These are phyloP conservation scores for Cytospora paraplurivora DNA, from an alignment of 2,329 filamentous ascomycete species.

Conservation along the genomic window DNA sequence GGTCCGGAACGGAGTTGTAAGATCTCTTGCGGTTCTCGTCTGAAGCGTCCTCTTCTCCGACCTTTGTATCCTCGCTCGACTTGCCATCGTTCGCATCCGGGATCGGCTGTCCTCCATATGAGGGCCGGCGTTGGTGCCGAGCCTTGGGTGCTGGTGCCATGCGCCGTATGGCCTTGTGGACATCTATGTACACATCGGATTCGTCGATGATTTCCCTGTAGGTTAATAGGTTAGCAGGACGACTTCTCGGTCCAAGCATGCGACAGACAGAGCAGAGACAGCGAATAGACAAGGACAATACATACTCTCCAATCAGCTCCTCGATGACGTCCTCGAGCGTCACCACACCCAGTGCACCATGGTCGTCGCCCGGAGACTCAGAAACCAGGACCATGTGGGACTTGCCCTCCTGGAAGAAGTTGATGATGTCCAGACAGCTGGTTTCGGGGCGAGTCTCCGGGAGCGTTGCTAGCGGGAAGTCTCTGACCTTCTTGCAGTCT, in stretches of 20 bases:
- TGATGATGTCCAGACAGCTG: slow-evolving; percentile 96
- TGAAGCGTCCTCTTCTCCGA: slow-evolving; percentile 34
- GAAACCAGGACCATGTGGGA: slow-evolving; percentile 98
- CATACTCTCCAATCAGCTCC: slow-evolving; percentile 94
- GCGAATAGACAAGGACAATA: slow-evolving; percentile 33
- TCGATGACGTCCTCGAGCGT: slow-evolving; percentile 98
- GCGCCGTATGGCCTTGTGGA: slow-evolving; percentile 95
- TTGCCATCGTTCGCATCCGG: slow-evolving; percentile 33
- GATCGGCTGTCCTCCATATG: slow-evolving; percentile 19
- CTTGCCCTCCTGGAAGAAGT: slow-evolving; percentile 99
- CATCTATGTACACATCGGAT: slow-evolving; percentile 96
- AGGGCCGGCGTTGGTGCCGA: slow-evolving; percentile 51
- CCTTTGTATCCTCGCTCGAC: slow-evolving; percentile 33
- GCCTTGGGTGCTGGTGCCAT: slow-evolving; percentile 81
- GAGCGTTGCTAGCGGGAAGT: slow-evolving; percentile 90
- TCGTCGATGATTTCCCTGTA: slow-evolving; percentile 94
- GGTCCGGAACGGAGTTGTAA: slow-evolving; percentile 41
- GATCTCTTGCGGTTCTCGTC: slow-evolving; percentile 36
- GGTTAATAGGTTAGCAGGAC: slow-evolving; percentile 31
- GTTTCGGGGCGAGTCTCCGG: slow-evolving; percentile 95
- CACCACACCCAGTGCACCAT: slow-evolving; percentile 88
- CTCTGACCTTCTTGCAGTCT: slow-evolving; percentile 80
- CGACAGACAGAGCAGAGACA: neutral
- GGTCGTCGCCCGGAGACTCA: slow-evolving; percentile 83
- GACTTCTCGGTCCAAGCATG: neutral